phyloP scores from a whole-genome alignment of 2,329 filamentous ascomycete species.

The Fusarium hainanense region DNA sequence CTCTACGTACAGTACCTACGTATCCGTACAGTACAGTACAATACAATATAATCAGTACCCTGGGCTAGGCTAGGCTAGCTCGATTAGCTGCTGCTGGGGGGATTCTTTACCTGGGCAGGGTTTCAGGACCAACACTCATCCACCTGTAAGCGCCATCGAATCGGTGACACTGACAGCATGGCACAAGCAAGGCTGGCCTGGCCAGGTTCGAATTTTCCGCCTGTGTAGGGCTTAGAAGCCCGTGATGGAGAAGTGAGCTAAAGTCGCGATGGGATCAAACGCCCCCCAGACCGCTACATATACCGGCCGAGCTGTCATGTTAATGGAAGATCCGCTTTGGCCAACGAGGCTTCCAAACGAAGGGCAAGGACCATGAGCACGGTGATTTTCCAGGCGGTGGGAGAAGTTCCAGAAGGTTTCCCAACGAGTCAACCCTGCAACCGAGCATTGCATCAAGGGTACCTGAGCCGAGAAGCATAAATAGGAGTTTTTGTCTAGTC shows the following conservation, averaged over 20 bases:
- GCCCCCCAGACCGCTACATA: slow-evolving; percentile 12
- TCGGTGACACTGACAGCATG: slow-evolving; percentile 15
- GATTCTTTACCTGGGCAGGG: slow-evolving; percentile 17
- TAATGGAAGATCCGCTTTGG: slow-evolving; percentile 26
- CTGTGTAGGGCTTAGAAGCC: slow-evolving; percentile 36
- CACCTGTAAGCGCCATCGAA: slow-evolving; percentile 24
- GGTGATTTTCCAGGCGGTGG: slow-evolving; percentile 16
- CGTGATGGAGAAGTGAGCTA: slow-evolving; percentile 28
- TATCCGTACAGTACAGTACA: background rate
- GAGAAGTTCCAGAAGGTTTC: slow-evolving; percentile 33
- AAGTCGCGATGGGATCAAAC: slow-evolving; percentile 3
- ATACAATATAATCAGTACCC: background rate
- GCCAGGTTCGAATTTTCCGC: slow-evolving; percentile 18
- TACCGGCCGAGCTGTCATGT: slow-evolving; percentile 36
- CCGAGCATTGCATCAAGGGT: slow-evolving; percentile 6
- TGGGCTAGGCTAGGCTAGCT: slow-evolving; percentile 1
- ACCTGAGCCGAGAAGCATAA: background rate
- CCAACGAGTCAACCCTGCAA: slow-evolving; percentile 30
- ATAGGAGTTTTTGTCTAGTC: slow-evolving; percentile 18
- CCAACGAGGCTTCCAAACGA: slow-evolving; percentile 20
- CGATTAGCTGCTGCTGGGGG: slow-evolving; percentile 11
- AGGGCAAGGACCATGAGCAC: slow-evolving; percentile 19
- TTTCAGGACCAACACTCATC: slow-evolving; percentile 31
- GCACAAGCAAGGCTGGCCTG: slow-evolving; percentile 19
- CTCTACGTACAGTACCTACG: background rate